Conservation (phyloP, 140 eudicot genomes). For the Flaveria floridana region DNA sequence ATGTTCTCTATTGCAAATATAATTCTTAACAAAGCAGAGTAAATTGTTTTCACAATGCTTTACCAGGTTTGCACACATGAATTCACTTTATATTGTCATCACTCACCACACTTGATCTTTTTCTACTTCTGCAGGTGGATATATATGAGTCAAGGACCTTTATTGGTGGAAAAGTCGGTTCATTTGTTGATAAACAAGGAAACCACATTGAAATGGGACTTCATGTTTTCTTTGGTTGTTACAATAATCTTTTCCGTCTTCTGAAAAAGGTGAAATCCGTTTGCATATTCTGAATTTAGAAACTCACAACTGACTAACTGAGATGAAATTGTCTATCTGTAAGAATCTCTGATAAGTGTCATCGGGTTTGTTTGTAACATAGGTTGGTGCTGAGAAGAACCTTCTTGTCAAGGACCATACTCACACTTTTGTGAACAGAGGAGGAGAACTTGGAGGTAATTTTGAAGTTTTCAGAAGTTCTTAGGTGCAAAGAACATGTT, state of each 20-base stretch:
- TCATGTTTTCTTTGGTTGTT: constrained; percentile 98
- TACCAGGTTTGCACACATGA: constrained; percentile 12
- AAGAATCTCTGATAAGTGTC: constrained; percentile 23
- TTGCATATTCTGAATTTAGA: constrained; percentile 12
- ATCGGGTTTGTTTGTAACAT: constrained; percentile 19
- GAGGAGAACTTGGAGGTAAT: constrained; percentile 94
- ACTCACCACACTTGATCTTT: constrained; percentile 25
- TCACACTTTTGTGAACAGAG: constrained; percentile 91
- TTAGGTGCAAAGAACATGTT: constrained; percentile 9
- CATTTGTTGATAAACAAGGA: constrained; percentile 85
- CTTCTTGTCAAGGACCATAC: constrained; percentile 97
- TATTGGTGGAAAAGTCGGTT: constrained; percentile 97
- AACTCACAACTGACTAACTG: background rate
- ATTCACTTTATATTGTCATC: constrained; percentile 21
- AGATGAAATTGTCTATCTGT: background rate
- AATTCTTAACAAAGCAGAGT: background rate
- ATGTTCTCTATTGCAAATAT: constrained; percentile 6
- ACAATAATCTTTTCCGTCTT: constrained; percentile 91
- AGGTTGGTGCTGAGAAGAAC: constrained; percentile 97
- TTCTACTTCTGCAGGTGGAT: constrained; percentile 61
- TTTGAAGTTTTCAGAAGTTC: constrained; percentile 17
- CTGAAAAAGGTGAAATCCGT: constrained; percentile 69
- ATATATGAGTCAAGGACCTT: constrained; percentile 89
- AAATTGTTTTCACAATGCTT: constrained; percentile 16
- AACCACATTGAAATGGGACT: constrained; percentile 98